Evolutionary conservation across 2,329 filamentous ascomycete species (phyloP).

Genomic region (Cladosporium sp.): DNA sequence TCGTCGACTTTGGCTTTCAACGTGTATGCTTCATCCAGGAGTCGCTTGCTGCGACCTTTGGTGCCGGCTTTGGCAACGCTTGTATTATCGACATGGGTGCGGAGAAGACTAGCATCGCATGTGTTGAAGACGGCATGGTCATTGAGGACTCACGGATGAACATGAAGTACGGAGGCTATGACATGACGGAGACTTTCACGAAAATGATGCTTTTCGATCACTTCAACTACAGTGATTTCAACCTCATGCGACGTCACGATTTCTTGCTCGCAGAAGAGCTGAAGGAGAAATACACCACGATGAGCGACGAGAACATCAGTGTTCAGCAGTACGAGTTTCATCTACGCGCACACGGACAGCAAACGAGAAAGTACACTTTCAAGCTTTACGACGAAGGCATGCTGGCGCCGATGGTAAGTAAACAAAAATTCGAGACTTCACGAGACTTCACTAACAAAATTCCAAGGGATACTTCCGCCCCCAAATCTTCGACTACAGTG

Average conservation of each 20-base stretch:
- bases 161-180: constrained; percentile 85
- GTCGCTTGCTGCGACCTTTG: constrained; percentile 89
- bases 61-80: constrained; percentile 86
- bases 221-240: constrained; percentile 93
- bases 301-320: constrained; percentile 83
- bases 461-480: constrained; percentile 77
- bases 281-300: constrained; percentile 87
- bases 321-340: constrained; percentile 89
- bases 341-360: constrained; percentile 77
- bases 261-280: constrained; percentile 91
- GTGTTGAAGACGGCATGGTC: constrained; percentile 92
- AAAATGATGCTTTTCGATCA: constrained; percentile 98
- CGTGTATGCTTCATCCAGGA: constrained; percentile 94
- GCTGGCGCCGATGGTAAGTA: constrained; percentile 70
- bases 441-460: neutral
- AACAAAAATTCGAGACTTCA: neutral
- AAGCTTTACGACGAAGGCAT: constrained; percentile 97
- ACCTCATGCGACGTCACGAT: constrained; percentile 83
- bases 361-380: constrained; percentile 89
- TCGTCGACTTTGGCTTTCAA: constrained; percentile 85
- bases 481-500: constrained; percentile 73
- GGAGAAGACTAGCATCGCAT: constrained; percentile 95
- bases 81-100: constrained; percentile 96
- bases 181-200: constrained; percentile 90
- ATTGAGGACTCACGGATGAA: constrained; percentile 94